A percentile compares a stretch with the other conserved stretches of the same genome.
phyloP scores from a whole-genome alignment of 176 grass and related monocot species.

The Lolium rigidum region DNA sequence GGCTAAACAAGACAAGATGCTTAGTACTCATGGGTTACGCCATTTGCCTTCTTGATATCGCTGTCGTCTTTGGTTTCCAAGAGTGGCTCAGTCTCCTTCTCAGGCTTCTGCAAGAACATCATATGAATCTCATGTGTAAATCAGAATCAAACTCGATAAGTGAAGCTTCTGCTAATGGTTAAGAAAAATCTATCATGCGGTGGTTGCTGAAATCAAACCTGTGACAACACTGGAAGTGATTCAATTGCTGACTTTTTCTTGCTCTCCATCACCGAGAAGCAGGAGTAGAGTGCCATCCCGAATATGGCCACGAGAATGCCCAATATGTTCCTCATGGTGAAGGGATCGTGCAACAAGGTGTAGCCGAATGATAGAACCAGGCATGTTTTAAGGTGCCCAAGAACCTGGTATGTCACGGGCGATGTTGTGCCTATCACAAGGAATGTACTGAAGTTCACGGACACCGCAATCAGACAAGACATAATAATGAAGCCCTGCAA shows the following conservation, averaged over 20 bases:
- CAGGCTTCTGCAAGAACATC: conserved; percentile 53
- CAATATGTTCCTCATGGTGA: conserved; percentile 72
- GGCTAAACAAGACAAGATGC: conserved; percentile 20
- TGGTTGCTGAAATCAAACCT: conserved; percentile 48
- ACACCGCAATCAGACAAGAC: conserved; percentile 90
- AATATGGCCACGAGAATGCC: conserved; percentile 93
- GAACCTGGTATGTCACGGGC: conserved; percentile 92
- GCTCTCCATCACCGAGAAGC: conserved; percentile 75
- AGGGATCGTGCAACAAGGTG: conserved; percentile 82
- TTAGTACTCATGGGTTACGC: conserved; percentile 48
- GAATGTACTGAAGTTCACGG: conserved; percentile 96
- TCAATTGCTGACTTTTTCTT: conserved; percentile 72
- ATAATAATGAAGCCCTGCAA: conserved; percentile 82
- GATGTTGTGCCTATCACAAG: conserved; percentile 93
- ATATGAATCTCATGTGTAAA: not conserved
- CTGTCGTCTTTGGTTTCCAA: conserved; percentile 58
- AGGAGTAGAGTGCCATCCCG: conserved; percentile 88
- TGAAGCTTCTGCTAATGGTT: not conserved
- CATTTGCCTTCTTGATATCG: conserved; percentile 69
- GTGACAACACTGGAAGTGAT: conserved; percentile 61
- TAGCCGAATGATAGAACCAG: conserved; percentile 89
- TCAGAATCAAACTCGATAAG: not conserved
- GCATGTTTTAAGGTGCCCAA: conserved; percentile 96
- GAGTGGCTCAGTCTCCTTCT: conserved; percentile 72
- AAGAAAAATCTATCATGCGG: not conserved